phyloP scores from a whole-genome alignment of 768 basidiomycete genomes.

The Amylocystis lapponica region DNA sequence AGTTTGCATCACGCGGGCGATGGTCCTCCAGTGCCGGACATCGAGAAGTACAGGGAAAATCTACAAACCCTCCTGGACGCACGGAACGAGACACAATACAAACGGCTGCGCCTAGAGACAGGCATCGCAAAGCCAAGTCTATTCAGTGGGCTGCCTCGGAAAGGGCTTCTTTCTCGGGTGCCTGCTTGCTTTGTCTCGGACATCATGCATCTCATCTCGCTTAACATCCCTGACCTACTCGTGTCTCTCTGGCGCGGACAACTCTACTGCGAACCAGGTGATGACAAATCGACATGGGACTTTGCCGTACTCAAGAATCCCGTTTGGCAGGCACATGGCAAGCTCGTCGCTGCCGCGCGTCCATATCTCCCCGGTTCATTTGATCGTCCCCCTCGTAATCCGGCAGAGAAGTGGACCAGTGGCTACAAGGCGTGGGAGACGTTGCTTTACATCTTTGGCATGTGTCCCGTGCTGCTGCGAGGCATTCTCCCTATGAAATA shows the following conservation, averaged over 20 bases:
- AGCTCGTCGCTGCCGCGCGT: slow-evolving; percentile 23
- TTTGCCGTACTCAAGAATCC: slow-evolving; percentile 20
- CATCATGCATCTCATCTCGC: slow-evolving; percentile 32
- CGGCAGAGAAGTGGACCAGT: slow-evolving; percentile 32
- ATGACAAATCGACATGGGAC: slow-evolving; percentile 23
- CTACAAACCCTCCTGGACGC: too few species aligned
- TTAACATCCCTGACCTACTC: slow-evolving; percentile 34
- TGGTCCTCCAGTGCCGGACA: too few species aligned
- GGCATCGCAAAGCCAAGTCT: slow-evolving; percentile 33
- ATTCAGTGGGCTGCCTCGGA: slow-evolving; percentile 25
- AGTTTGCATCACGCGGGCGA: too few species aligned
- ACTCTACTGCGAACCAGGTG: slow-evolving; percentile 14
- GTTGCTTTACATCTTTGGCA: slow-evolving; percentile 15
- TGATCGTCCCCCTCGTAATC: slow-evolving; percentile 36
- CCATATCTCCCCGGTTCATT: slow-evolving; percentile 34
- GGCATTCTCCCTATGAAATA: slow-evolving; percentile 19
- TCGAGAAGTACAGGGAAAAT: too few species aligned
- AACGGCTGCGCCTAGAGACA: too few species aligned
- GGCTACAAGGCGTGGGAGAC: slow-evolving; percentile 27
- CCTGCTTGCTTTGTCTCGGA: slow-evolving; percentile 29
- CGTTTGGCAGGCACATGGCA: slow-evolving; percentile 33
- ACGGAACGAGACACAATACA: too few species aligned
- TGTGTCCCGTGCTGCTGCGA: slow-evolving; percentile 21
- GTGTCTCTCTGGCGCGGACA: slow-evolving; percentile 29
- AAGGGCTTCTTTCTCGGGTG: slow-evolving; percentile 18